Percentiles rank a stretch among this genome's conserved stretches.
These are phyloP conservation scores for Xanthoparmelia taractica DNA, from an alignment of 495 filamentous ascomycete species.

Conservation along the genomic window DNA sequence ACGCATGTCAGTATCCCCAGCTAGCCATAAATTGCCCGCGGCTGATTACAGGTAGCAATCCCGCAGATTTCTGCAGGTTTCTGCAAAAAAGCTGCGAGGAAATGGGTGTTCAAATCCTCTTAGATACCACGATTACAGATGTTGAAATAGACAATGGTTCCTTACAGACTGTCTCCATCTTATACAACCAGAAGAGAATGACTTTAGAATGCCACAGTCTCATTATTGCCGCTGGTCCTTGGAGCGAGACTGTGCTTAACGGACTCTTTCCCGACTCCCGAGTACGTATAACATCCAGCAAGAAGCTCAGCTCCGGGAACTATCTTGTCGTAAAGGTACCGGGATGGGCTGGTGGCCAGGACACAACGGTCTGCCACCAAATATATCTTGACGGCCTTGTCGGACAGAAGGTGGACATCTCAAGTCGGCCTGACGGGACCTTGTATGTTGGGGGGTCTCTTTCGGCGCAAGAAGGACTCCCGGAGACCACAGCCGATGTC, in stretches of 20 bases:
- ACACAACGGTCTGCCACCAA: neutral
- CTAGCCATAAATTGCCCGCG: neutral
- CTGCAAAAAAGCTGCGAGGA: neutral
- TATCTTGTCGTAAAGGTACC: neutral
- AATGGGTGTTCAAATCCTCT: neutral
- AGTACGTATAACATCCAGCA: neutral
- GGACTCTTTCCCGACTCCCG: neutral
- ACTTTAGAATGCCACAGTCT: neutral
- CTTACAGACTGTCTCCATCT: neutral
- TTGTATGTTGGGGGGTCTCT: neutral
- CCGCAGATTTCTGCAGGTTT: conserved; percentile 1
- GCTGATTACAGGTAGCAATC: neutral
- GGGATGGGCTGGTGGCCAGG: neutral
- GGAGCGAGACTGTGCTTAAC: neutral
- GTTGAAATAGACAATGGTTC: neutral
- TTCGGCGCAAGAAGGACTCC: neutral
- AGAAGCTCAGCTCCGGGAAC: neutral
- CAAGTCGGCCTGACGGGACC: neutral
- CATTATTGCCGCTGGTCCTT: neutral
- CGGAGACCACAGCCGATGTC: neutral
- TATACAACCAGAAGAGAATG: neutral
- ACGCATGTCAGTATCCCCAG: neutral
- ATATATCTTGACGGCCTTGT: neutral
- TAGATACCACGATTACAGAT: neutral
- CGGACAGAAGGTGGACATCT: neutral